phyloP scores from a whole-genome alignment of 345 rosid genomes.

The Gossypium australe region DNA sequence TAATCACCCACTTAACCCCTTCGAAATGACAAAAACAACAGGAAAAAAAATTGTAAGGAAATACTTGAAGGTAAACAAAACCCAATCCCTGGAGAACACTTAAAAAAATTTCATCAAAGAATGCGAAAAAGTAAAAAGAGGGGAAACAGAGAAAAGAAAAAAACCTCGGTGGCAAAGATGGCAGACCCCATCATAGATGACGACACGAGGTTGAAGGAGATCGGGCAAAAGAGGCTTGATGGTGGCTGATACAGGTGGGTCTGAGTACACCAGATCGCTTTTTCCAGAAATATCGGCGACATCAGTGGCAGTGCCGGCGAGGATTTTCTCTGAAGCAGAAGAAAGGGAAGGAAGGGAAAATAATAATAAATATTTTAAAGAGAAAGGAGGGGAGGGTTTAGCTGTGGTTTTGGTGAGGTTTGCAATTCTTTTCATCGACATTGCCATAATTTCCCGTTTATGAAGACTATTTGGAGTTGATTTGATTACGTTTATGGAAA shows the following conservation, averaged over 20 bases:
- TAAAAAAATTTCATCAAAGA: not conserved
- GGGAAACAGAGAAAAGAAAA: not conserved
- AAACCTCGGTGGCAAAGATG: conserved; percentile 93
- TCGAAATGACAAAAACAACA: conserved; percentile 7
- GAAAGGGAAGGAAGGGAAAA: conserved; percentile 4
- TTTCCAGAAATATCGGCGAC: conserved; percentile 32
- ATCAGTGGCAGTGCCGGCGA: conserved; percentile 26
- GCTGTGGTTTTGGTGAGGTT: not conserved
- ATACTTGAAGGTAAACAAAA: not conserved
- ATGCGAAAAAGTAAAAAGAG: not conserved
- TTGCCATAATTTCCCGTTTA: not conserved
- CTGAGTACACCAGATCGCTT: conserved; percentile 30
- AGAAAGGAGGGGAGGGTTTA: conserved; percentile 6
- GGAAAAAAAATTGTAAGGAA: not conserved
- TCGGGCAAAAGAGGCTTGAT: conserved; percentile 33
- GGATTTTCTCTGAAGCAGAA: conserved; percentile 19
- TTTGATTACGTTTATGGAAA: not conserved
- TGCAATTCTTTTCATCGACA: conserved; percentile 8
- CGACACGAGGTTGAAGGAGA: conserved; percentile 86
- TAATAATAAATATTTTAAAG: not conserved
- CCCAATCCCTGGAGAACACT: not conserved
- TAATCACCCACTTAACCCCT: conserved; percentile 93
- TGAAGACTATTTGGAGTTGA: not conserved
- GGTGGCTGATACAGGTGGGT: conserved; percentile 22
- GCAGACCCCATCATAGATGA: conserved; percentile 89